These are phyloP conservation scores for Leucoagaricus sp. DNA, from an alignment of 1,284 basidiomycete species.

Conservation along the genomic window DNA sequence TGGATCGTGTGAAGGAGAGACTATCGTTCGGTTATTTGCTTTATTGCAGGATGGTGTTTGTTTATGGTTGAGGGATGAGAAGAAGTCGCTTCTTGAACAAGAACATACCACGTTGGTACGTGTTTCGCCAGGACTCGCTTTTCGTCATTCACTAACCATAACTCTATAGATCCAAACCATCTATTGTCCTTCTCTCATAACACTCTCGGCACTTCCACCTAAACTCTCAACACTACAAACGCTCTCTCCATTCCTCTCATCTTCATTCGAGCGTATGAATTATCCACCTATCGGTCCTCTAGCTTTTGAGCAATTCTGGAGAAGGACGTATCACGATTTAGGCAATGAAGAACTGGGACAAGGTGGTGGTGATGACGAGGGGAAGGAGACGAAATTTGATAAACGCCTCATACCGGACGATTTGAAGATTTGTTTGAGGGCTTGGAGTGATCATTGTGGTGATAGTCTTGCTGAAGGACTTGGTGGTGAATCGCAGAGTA, in stretches of 20 bases:
- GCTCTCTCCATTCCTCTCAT: conserved; percentile 43
- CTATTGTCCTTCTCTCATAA: conserved; percentile 44
- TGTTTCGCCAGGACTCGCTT: conserved; percentile 8
- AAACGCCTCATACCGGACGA: conserved; percentile 34
- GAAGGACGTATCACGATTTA: conserved; percentile 43
- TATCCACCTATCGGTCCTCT: conserved; percentile 46
- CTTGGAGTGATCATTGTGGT: conserved; percentile 41
- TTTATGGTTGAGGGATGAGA: conserved; percentile 54
- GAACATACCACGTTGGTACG: conserved; percentile 52
- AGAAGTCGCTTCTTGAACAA: conserved; percentile 36
- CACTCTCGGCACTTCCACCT: conserved; percentile 37
- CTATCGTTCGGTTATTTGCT: conserved; percentile 27
- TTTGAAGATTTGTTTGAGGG: conserved; percentile 41
- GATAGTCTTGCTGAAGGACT: conserved; percentile 44
- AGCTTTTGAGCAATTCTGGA: conserved; percentile 55
- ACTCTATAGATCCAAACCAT: conserved; percentile 41
- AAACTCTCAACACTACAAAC: conserved; percentile 38
- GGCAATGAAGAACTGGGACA: no score
- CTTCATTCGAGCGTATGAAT: conserved; percentile 49
- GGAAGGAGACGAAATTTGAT: no score
- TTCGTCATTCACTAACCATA: conserved; percentile 1
- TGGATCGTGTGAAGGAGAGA: conserved; percentile 16
- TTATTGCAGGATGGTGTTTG: conserved; percentile 41
- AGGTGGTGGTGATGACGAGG: no score
- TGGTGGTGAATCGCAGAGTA: conserved; percentile 40